Evolutionary conservation across 2,329 filamentous ascomycete genomes (phyloP).

Genomic region (Scleromitrula shiraiana): DNA sequence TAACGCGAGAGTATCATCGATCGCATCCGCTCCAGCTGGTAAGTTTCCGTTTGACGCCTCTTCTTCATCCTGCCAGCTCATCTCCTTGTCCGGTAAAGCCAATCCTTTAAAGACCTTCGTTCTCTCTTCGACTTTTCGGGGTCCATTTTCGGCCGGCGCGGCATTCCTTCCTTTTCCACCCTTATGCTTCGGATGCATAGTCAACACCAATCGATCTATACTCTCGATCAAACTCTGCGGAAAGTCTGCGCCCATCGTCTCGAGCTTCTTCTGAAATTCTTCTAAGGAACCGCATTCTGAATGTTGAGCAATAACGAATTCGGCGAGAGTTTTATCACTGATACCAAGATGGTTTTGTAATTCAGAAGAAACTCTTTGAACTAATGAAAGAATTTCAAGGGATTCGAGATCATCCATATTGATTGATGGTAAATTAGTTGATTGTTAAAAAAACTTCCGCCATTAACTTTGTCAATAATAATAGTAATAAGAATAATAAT

Average conservation of each 20-base stretch:
- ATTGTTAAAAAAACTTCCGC: background rate
- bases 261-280: slow-evolving; percentile 70
- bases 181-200: slow-evolving; percentile 88
- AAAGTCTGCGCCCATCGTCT: slow-evolving; percentile 67
- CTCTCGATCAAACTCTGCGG: slow-evolving; percentile 82
- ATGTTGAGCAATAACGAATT: slow-evolving; percentile 91
- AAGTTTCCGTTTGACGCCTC: slow-evolving; percentile 29
- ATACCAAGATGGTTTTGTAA: slow-evolving; percentile 90
- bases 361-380: slow-evolving; percentile 90
- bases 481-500: too few species aligned
- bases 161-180: slow-evolving; percentile 54
- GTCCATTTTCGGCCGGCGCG: slow-evolving; percentile 33
- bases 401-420: slow-evolving; percentile 62
- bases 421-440: background rate
- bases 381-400: slow-evolving; percentile 86
- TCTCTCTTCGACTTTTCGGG: slow-evolving; percentile 55
- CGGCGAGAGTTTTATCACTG: slow-evolving; percentile 87
- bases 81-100: slow-evolving; percentile 71
- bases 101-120: slow-evolving; percentile 85
- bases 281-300: slow-evolving; percentile 60
- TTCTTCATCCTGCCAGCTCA: slow-evolving; percentile 44
- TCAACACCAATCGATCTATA: slow-evolving; percentile 78
- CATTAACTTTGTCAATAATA: too few species aligned
- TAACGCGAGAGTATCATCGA: slow-evolving; percentile 89
- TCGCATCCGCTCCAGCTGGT: slow-evolving; percentile 50